Base-by-base conservation (phyloP, 2,329 filamentous ascomycete species). In the Colletotrichum australisinense region DNA sequence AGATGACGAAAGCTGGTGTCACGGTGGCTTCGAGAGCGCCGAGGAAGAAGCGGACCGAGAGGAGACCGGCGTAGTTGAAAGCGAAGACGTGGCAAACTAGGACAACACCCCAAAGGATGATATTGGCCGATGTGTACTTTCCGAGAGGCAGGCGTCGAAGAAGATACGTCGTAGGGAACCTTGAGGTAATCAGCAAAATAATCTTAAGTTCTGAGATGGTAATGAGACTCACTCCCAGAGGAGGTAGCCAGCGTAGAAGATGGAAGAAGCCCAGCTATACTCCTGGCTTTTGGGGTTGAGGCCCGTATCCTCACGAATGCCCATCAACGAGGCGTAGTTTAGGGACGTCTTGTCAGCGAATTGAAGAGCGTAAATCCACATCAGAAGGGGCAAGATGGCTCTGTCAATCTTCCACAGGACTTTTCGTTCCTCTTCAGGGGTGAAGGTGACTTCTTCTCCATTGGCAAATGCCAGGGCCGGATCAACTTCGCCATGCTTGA, bases 41-140 rank as follows among this genome's bases (percentile, higher is more conserved):
- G 11, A 79, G 75, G 38, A 79, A 75, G 66, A 76, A 75, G 3
- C 78, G 76, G 14, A 76, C 72, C 19, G 67, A 64, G 7, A 76
- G 53, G 32, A 78, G 74, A 2, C 77, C 78, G 16, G 76, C 75
- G 65, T 74, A 79, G 46, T 74, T 77, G 56, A 59, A 62, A 32
- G 67, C 73, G 19, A 75, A 74, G 16, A 75, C 74, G 63, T 78
- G 76, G 52, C 75, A 77, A 4, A 73, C 67, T 6, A 80, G 76
- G 2, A 79, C 77, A 3, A 78, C 75, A 1, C 85, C 85, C 86
- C 86, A 87, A 28, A 83, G 77, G 5, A 83, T 76, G 28, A 83
- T 78, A 68, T 82, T 83, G 11, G 76, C 76, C 0, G 81, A 81
- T 5, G 83, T 77, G 66, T 81, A 82, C 53, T 81, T 83, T 56